phyloP scores from a whole-genome alignment of 805 yeast genomes.

The Saccharomycopsis malanga region DNA sequence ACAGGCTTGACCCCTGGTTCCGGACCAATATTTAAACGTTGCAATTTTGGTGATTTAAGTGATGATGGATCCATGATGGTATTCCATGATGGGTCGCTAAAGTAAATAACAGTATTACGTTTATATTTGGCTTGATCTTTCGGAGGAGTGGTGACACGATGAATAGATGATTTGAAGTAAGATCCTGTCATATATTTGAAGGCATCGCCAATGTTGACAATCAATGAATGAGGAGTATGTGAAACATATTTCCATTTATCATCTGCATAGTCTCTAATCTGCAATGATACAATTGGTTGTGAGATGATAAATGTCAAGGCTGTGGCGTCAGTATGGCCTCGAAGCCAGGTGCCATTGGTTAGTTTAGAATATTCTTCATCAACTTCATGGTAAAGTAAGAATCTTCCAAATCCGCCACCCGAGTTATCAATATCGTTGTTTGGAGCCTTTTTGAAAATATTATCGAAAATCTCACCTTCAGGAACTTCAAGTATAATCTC shows the following conservation, averaged over 20 bases:
- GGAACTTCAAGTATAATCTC: slow-evolving; percentile 42
- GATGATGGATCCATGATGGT: slow-evolving; percentile 38
- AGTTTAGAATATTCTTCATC: slow-evolving; percentile 27
- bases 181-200: slow-evolving; percentile 39
- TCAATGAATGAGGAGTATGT: slow-evolving; percentile 32
- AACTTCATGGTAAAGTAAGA: slow-evolving; percentile 33
- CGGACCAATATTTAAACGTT: slow-evolving; percentile 29
- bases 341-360: slow-evolving; percentile 36
- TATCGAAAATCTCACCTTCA: slow-evolving; percentile 37
- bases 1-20: slow-evolving; percentile 32
- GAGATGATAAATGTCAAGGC: slow-evolving; percentile 36
- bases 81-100: slow-evolving; percentile 33
- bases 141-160: slow-evolving; percentile 43
- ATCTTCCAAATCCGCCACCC: slow-evolving; percentile 36
- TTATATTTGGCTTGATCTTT: slow-evolving; percentile 32
- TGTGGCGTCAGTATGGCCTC: slow-evolving; percentile 42
- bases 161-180: slow-evolving; percentile 40
- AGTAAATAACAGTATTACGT: slow-evolving; percentile 38
- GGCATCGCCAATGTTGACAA: slow-evolving; percentile 39
- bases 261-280: slow-evolving; percentile 32
- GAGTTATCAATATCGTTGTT: slow-evolving; percentile 30
- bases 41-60: slow-evolving; percentile 33
- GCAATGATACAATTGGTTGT: slow-evolving; percentile 36
- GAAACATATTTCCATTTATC: slow-evolving; percentile 34
- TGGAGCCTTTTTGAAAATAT: slow-evolving; percentile 31